Conservation (phyloP, 169 alveolate genomes). For the Plasmodium billcollinsi region DNA sequence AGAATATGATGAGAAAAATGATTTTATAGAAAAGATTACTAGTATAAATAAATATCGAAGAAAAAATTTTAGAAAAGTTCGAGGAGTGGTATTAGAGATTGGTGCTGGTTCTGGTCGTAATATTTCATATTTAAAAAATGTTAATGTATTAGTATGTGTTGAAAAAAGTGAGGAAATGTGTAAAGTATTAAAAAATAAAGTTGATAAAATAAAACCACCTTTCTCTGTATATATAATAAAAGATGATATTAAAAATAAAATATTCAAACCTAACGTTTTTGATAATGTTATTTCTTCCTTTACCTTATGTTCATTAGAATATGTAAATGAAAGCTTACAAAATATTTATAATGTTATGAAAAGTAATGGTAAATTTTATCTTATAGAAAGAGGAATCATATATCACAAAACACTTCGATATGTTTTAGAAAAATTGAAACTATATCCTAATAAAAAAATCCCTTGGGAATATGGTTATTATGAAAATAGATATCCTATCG, state of each 20-base stretch:
- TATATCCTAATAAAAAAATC: constrained; percentile 85
- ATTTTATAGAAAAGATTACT: constrained; percentile 71
- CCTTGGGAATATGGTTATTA: constrained; percentile 88
- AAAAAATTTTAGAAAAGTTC: constrained; percentile 78
- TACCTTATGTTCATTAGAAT: constrained; percentile 85
- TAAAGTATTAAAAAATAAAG: constrained; percentile 80
- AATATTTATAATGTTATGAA: constrained; percentile 81
- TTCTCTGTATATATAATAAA: constrained; percentile 83
- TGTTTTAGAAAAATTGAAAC: constrained; percentile 77
- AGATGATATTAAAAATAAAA: constrained; percentile 78
- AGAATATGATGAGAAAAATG: constrained; percentile 75
- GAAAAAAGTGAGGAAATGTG: constrained; percentile 86
- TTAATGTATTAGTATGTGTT: constrained; percentile 82
- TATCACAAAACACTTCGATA: constrained; percentile 78
- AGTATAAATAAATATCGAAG: constrained; percentile 65
- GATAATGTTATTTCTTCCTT: constrained; percentile 84
- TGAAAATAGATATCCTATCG: constrained; percentile 85
- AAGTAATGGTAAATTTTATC: constrained; percentile 78
- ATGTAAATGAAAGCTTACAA: constrained; percentile 78
- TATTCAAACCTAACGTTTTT: constrained; percentile 81
- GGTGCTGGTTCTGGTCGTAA: constrained; percentile 86
- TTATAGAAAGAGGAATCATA: constrained; percentile 84
- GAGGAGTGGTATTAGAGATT: constrained; percentile 85
- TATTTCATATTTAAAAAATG: constrained; percentile 75
- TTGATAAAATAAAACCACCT: constrained; percentile 81